A percentile compares a stretch with the other conserved stretches of the same genome.
Evolutionary conservation across 2,329 filamentous ascomycete genomes (phyloP).

Genomic region (Pseudogymnoascus sp.): DNA sequence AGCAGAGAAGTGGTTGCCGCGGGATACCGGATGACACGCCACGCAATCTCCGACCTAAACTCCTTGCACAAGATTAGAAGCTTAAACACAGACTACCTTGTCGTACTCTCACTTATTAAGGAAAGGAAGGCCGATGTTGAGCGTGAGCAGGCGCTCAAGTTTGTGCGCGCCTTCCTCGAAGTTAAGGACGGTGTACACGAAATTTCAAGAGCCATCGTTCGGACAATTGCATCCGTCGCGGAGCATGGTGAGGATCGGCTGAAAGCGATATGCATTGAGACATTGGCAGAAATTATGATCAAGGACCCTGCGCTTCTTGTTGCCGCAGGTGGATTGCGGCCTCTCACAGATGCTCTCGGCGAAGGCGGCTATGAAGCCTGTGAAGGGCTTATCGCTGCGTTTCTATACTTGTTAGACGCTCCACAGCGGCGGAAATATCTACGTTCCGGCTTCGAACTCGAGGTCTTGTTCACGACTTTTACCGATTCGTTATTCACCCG

Average conservation of each 20-base stretch:
- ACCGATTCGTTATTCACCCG: slow-evolving; percentile 68
- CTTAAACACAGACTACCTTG: slow-evolving; percentile 85
- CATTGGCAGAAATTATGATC: slow-evolving; percentile 82
- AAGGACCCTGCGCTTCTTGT: slow-evolving; percentile 76
- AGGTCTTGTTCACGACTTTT: slow-evolving; percentile 83
- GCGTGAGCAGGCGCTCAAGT: slow-evolving; percentile 93
- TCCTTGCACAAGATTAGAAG: slow-evolving; percentile 82
- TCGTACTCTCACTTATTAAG: slow-evolving; percentile 86
- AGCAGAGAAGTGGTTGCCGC: slow-evolving; percentile 93
- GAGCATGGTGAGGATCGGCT: slow-evolving; percentile 64
- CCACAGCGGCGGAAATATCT: slow-evolving; percentile 74
- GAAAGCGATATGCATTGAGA: slow-evolving; percentile 85
- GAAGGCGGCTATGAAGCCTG: slow-evolving; percentile 90
- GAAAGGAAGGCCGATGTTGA: slow-evolving; percentile 96
- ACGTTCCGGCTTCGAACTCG: slow-evolving; percentile 81
- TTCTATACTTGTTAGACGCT: slow-evolving; percentile 81
- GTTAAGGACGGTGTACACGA: slow-evolving; percentile 88
- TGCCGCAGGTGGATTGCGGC: slow-evolving; percentile 73
- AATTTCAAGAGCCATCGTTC: slow-evolving; percentile 76
- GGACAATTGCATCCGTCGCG: slow-evolving; percentile 87
- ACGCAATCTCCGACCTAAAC: slow-evolving; percentile 84
- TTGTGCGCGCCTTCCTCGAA: slow-evolving; percentile 88
- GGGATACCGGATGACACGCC: slow-evolving; percentile 86
- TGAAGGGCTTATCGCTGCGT: slow-evolving; percentile 78
- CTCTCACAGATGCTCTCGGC: slow-evolving; percentile 83